Percentiles rank a stretch among this genome's conserved stretches.
Conservation (phyloP, 495 filamentous ascomycete species). For the Penicillium taxi region DNA sequence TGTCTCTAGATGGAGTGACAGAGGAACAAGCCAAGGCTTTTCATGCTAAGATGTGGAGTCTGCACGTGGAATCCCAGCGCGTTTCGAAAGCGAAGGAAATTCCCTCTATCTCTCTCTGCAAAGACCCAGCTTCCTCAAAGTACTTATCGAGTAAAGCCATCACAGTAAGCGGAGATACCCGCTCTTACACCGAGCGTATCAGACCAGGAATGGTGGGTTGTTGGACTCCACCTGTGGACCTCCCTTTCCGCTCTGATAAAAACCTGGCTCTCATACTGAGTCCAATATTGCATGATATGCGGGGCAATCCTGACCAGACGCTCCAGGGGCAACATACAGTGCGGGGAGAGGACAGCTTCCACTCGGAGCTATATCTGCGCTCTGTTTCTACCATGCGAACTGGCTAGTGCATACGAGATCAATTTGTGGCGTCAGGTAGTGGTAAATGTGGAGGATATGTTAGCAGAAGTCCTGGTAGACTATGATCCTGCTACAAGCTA, state of each 20-base stretch:
- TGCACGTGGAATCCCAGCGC: conserved; percentile 10
- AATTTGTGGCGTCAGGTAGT: conserved; percentile 22
- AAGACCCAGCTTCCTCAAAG: too few species aligned
- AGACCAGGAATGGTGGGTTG: conserved; percentile 1
- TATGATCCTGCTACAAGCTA: conserved; percentile 33
- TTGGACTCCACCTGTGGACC: background rate
- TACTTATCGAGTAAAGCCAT: too few species aligned
- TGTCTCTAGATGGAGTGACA: conserved; percentile 6
- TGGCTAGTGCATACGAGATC: conserved; percentile 27
- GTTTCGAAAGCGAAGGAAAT: too few species aligned
- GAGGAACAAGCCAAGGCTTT: conserved; percentile 7
- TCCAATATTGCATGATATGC: background rate
- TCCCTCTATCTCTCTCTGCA: too few species aligned
- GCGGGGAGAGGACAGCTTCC: background rate
- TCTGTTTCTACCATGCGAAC: conserved; percentile 13
- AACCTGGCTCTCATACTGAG: conserved; percentile 5
- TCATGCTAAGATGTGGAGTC: conserved; percentile 2
- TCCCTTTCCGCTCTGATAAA: background rate
- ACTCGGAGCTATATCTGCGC: conserved; percentile 19
- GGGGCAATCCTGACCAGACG: background rate
- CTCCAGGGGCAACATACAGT: background rate
- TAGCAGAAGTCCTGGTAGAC: conserved; percentile 30
- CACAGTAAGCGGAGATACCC: too few species aligned
- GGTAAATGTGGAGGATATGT: conserved; percentile 23
- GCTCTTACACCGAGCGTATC: too few species aligned